phyloP scores from a whole-genome alignment of 2,329 filamentous ascomycete genomes.

The Ceratocystis alfenasii region DNA sequence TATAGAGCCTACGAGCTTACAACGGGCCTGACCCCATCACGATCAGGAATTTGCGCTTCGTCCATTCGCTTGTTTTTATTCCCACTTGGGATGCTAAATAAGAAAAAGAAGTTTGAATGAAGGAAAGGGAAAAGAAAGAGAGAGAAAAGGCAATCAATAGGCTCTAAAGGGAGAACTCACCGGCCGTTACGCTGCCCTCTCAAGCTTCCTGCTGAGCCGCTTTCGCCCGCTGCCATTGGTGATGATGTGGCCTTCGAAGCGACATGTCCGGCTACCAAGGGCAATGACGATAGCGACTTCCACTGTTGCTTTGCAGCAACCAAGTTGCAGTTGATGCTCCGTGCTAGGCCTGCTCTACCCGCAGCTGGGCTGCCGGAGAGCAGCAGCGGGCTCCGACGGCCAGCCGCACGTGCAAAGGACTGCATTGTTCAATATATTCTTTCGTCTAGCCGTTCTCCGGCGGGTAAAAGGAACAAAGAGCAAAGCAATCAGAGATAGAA shows the following conservation, averaged over 20 bases:
- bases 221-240: neutral
- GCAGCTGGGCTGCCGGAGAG: neutral
- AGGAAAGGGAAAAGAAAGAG: constrained; percentile 1
- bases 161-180: constrained; percentile 13
- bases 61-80: neutral
- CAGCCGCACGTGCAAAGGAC: constrained; percentile 18
- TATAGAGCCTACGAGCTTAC: too few relatives aligned
- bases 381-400: constrained; percentile 3
- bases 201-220: neutral
- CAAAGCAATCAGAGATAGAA: neutral
- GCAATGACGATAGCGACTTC: constrained; percentile 4
- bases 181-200: constrained; percentile 10
- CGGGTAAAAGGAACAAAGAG: too few relatives aligned
- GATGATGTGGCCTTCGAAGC: neutral
- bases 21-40: too few relatives aligned
- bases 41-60: too few relatives aligned
- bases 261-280: neutral
- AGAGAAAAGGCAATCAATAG: neutral
- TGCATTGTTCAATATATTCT: constrained; percentile 9
- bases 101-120: constrained; percentile 5
- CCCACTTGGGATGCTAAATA: constrained; percentile 11
- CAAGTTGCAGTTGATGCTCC: neutral
- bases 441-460: neutral
- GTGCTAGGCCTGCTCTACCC: neutral
- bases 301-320: neutral